Evolutionary conservation across 129 eudicot species (phyloP), one percentile per base, ranked within the genome.

Genomic region (Glebionis coronaria): DNA sequence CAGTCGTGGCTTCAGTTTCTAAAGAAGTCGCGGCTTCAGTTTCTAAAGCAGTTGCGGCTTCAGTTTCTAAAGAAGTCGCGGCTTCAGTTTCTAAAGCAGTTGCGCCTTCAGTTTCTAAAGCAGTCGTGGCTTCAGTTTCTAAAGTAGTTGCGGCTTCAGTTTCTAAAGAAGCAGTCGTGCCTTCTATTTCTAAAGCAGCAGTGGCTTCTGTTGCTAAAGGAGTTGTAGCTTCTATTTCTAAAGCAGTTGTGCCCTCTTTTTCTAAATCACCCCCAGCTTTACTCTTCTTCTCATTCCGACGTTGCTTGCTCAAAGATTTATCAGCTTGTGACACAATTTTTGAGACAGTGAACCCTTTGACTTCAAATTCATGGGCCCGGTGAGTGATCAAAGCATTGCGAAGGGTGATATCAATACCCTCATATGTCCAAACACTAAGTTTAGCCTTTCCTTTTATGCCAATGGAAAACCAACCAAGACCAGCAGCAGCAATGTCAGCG

Each of bases 401-500:
- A 64, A 61, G 42, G 29, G 81, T 51, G 25, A 93, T 81, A 65
- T 84, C 85, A 2, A 86, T 76, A 58, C 99, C 97, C 23, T 86
- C 97, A 42, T 89, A 93, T 0, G 99, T 82, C 99, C 99, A 93
- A 73, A 86, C 87, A 12, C 84, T 80, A 46, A 89, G 68, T 9
- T 1, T 29, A 35, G 99, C 99, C 64, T 93, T 93, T 28, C 99
- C 99, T 69, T 85, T 89, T 16, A 89, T 73, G 61, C 95, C 95
- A 71, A 89, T 81, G 25, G 95, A 92, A 79, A 89, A 89, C 99
- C 99, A 93, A 60, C 99, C 99, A n/a, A 93, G 83, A 71, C 99
- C 97, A 31, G 93, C 79, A 28, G 85, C 86, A 15, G 95, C 95
- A 73, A 93, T 79, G 64, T 93, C 97, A 7, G 77, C 83, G 42